These are phyloP conservation scores for Daldinia vernicosa DNA, from an alignment of 495 filamentous ascomycete genomes.

Conservation along the genomic window DNA sequence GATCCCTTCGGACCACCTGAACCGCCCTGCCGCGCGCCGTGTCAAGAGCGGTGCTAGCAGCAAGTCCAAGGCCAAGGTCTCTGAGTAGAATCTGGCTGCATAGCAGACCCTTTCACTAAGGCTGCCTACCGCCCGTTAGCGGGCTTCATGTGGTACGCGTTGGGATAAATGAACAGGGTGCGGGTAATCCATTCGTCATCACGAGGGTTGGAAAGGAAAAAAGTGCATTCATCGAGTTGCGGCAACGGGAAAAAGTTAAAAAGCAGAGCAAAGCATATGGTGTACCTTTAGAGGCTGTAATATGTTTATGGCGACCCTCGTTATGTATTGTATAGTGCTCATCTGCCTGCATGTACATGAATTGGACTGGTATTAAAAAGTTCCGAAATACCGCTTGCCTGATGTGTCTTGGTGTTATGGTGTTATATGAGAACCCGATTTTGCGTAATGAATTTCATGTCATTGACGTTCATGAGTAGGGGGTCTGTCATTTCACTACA, in stretches of 20 bases:
- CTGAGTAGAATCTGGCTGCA: conserved; percentile 37
- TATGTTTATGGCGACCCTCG: not conserved
- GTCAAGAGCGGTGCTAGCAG: conserved; percentile 74
- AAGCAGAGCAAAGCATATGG: not conserved
- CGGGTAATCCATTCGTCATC: not conserved
- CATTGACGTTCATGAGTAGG: too few relatives aligned
- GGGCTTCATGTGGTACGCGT: not conserved
- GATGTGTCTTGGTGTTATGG: not conserved
- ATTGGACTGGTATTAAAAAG: not conserved
- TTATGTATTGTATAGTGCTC: conserved; percentile 4
- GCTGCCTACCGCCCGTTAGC: not conserved
- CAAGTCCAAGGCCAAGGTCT: conserved; percentile 60
- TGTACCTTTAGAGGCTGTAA: not conserved
- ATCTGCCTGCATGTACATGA: conserved; percentile 9
- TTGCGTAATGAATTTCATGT: not conserved
- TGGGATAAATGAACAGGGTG: not conserved
- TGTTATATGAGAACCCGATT: not conserved
- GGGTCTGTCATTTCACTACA: too few relatives aligned
- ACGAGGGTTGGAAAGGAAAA: not conserved
- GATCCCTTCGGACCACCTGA: conserved; percentile 93
- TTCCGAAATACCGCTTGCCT: not conserved
- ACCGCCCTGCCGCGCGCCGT: conserved; percentile 81
- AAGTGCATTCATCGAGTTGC: not conserved
- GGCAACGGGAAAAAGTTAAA: not conserved
- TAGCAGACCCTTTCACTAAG: not conserved